Evolutionary conservation across 1,284 basidiomycete genomes (phyloP), one percentile per base, ranked within the genome.

Genomic region (Ustilago lituana): DNA sequence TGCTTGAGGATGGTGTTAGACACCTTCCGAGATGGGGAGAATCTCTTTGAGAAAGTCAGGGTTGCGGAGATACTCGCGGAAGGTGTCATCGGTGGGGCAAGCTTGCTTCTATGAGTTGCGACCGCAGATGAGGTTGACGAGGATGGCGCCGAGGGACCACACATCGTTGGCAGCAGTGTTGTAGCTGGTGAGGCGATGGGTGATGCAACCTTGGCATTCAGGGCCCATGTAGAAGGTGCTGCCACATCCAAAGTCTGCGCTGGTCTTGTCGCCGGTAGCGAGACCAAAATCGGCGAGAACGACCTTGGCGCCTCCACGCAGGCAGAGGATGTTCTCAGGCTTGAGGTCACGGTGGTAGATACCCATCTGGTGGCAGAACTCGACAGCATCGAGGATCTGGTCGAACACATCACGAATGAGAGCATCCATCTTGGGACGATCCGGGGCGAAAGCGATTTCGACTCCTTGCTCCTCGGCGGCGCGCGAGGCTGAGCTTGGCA

Each of bases 311-410:
- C 94, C 94, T 79, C 83, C 83, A 19, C 83, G 78, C 85, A 91
- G 83, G 84, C 93, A 96, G 64, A 98, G 86, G 73, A 98, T 90
- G 84, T 98, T 98, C 85, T 98, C 96, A 0, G 95, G 95, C 85
- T 98, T 98, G 78, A 98, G 86, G 83, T 98, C 95, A 53, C 95
- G 92, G 83, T 98, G 95, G 85, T 91, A 96, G 82, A 98, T 93
- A 24, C 87, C 87, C 44, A 85, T 81, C 19, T 78, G 75, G 78
- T 90, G 89, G 77, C 88, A 88, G 84, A 92, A 92, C 72, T 94
- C 90, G 78, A 98, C 92, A 43, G 94, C 92, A 76, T 95, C 93
- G 77, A 98, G 87, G 82, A 98, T 89, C 83, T 82, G 80, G 46
- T 69, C 63, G 38, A 80, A 81, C 50, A 82, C 79, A 40, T 73